phyloP scores from a whole-genome alignment of 164 flowering plant genomes.

The Akebia trifoliata region DNA sequence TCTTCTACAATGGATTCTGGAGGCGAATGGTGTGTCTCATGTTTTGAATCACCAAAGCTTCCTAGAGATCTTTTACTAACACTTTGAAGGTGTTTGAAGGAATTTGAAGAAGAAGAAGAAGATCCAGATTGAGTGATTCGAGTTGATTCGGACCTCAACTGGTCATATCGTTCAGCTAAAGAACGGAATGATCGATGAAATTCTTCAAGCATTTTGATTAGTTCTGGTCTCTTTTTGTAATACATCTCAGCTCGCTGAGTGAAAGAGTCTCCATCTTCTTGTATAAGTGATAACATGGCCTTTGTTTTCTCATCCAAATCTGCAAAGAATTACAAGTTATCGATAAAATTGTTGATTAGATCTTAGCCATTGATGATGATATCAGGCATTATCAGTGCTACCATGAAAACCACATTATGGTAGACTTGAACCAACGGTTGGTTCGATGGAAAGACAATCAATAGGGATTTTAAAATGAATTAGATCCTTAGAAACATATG shows the following conservation, averaged over 20 bases:
- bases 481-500: no score
- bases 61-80: background rate
- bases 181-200: conserved; percentile 25
- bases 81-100: conserved; percentile 9
- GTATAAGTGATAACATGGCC: conserved; percentile 25
- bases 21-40: no score
- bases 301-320: conserved; percentile 29
- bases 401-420: no score
- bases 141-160: conserved; percentile 15
- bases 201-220: conserved; percentile 31
- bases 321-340: conserved; percentile 11
- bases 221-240: conserved; percentile 17
- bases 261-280: conserved; percentile 33
- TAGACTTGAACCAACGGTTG: no score
- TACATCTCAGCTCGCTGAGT: conserved; percentile 27
- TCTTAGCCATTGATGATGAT: no score
- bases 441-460: no score
- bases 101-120: conserved; percentile 22
- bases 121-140: conserved; percentile 5
- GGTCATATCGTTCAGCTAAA: conserved; percentile 30
- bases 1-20: conserved; percentile 30
- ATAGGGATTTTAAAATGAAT: no score
- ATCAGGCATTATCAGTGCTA: no score
- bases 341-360: no score
- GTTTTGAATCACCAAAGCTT: conserved; percentile 8